A percentile compares a stretch with the other conserved stretches of the same genome.
Evolutionary conservation across 2,329 filamentous ascomycete genomes (phyloP).

Genomic region (Pseudonectria foliicola): DNA sequence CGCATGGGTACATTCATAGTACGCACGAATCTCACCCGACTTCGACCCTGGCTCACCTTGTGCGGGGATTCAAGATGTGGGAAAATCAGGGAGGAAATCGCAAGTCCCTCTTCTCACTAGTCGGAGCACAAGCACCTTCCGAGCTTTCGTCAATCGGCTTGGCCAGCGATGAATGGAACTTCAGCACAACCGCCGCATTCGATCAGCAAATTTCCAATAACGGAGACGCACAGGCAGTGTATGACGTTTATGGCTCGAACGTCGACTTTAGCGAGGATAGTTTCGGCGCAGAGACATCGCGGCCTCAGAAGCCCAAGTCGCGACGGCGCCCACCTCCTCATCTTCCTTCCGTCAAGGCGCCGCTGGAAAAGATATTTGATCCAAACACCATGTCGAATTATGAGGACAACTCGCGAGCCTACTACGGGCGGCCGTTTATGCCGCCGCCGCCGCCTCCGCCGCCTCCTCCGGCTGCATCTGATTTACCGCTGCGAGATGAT

Average conservation of each 20-base stretch:
- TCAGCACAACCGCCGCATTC: conserved; percentile 59
- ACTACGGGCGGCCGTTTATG: conserved; percentile 46
- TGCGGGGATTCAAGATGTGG: conserved; percentile 68
- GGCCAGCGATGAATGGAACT: conserved; percentile 59
- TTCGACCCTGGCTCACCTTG: conserved; percentile 54
- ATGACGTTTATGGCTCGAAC: conserved; percentile 52
- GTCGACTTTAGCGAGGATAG: conserved; percentile 44
- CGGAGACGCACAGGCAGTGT: conserved; percentile 50
- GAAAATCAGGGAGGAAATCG: conserved; percentile 66
- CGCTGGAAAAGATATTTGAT: conserved; percentile 59
- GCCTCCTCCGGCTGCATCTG: conserved; percentile 34
- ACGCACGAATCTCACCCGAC: conserved; percentile 59
- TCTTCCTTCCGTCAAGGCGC: conserved; percentile 49
- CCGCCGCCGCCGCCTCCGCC: conserved; percentile 17
- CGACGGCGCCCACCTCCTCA: conserved; percentile 52
- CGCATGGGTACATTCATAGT: conserved; percentile 61
- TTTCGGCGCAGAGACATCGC: conserved; percentile 43
- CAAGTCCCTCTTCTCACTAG: conserved; percentile 54
- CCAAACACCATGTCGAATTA: conserved; percentile 59
- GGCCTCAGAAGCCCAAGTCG: conserved; percentile 45
- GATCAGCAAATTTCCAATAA: conserved; percentile 49
- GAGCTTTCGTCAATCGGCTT: conserved; percentile 38
- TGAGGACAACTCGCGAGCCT: conserved; percentile 54
- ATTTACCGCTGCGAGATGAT: conserved; percentile 53
- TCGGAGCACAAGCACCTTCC: conserved; percentile 49